Evolutionary conservation across 805 yeast species (phyloP).

Genomic region (Lachancea waltii): DNA sequence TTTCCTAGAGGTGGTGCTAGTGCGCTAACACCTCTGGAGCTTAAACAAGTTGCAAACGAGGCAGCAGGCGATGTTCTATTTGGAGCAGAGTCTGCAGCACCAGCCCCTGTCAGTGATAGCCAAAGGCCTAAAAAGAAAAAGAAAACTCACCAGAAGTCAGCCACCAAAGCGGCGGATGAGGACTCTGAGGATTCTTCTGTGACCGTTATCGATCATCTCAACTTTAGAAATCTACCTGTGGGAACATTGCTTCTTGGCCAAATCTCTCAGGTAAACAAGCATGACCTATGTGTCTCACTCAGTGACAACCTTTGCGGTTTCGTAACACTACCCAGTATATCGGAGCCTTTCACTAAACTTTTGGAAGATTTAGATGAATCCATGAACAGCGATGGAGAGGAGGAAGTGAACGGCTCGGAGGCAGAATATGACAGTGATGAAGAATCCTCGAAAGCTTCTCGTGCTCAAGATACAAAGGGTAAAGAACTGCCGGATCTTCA

Average conservation of each 20-base stretch:
- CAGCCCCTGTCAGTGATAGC: constrained; percentile 15
- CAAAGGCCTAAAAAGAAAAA: constrained; percentile 39
- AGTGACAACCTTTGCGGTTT: constrained; percentile 79
- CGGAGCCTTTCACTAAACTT: constrained; percentile 50
- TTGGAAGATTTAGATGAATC: constrained; percentile 54
- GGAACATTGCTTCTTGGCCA: constrained; percentile 79
- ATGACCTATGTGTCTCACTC: constrained; percentile 63
- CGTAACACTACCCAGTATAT: constrained; percentile 67
- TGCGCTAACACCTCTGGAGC: constrained; percentile 80
- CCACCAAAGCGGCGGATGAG: constrained; percentile 17
- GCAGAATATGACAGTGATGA: constrained; percentile 29
- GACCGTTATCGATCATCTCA: constrained; percentile 56
- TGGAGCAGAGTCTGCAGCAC: constrained; percentile 27
- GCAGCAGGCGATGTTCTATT: constrained; percentile 84
- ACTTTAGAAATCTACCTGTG: constrained; percentile 54
- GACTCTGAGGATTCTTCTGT: constrained; percentile 28
- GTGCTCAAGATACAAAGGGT: neutral
- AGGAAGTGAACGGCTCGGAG: constrained; percentile 22
- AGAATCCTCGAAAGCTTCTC: constrained; percentile 17
- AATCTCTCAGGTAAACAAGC: constrained; percentile 49
- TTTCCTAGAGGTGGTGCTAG: constrained; percentile 97
- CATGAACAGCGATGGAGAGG: constrained; percentile 38
- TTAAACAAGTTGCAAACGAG: constrained; percentile 87
- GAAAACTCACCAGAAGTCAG: constrained; percentile 25
- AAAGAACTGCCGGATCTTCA: constrained; percentile 51